Evolutionary conservation across 2,329 filamentous ascomycete genomes (phyloP).

Genomic region (Dendrostoma leiphaemia): DNA sequence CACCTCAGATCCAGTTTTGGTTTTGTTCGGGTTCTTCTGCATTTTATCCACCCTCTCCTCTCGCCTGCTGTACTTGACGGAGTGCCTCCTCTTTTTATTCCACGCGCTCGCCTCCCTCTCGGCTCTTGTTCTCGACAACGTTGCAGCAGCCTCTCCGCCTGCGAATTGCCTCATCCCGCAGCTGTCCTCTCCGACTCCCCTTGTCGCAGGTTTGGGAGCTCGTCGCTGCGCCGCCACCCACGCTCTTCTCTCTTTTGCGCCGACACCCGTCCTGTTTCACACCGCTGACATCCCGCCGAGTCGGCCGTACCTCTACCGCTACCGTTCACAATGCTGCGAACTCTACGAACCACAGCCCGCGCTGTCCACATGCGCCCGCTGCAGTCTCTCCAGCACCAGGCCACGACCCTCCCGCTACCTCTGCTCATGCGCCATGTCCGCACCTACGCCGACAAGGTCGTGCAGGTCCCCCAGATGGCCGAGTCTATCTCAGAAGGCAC

Average conservation of each 20-base stretch:
- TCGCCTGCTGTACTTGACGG: not conserved
- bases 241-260: not conserved
- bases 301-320: not conserved
- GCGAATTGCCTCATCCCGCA: not conserved
- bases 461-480: slow-evolving; percentile 97
- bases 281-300: not conserved
- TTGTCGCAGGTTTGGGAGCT: not conserved
- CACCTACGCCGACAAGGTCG: slow-evolving; percentile 72
- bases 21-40: not conserved
- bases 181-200: not conserved
- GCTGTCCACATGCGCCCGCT: slow-evolving; percentile 31
- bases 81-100: too few relatives aligned
- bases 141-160: not conserved
- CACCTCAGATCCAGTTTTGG: slow-evolving; percentile 6
- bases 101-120: not conserved
- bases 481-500: slow-evolving; percentile 98
- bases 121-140: not conserved
- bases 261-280: too few relatives aligned
- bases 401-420: slow-evolving; percentile 37
- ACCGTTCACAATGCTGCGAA: slow-evolving; percentile 18
- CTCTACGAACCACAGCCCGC: slow-evolving; percentile 26
- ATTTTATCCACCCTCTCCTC: not conserved
- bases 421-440: slow-evolving; percentile 56
- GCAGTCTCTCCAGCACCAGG: slow-evolving; percentile 26
- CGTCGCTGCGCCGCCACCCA: not conserved